A percentile compares a stretch with the other conserved stretches of the same genome.
Evolutionary conservation across 768 basidiomycete species (phyloP).

Genomic region (Kwoniella dejecticola): DNA sequence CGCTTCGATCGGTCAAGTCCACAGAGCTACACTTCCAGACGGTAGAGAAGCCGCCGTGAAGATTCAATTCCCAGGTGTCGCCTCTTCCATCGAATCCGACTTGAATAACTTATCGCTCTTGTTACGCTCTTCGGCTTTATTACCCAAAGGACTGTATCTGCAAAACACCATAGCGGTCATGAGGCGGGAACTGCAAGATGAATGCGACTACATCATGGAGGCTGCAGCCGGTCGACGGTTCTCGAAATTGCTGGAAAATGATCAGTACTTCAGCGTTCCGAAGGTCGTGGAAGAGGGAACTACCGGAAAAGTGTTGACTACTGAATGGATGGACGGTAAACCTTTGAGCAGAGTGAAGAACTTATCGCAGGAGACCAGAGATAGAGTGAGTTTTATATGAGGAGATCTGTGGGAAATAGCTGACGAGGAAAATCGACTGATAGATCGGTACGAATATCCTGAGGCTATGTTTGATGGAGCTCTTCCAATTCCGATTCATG

Average conservation of each 20-base stretch:
- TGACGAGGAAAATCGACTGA: background rate
- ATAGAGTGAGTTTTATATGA: conserved; percentile 63
- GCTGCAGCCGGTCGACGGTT: conserved; percentile 71
- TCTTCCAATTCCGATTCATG: conserved; percentile 90
- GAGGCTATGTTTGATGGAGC: conserved; percentile 82
- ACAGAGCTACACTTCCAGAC: conserved; percentile 67
- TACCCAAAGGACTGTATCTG: conserved; percentile 87
- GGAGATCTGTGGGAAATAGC: background rate
- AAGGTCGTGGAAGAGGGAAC: conserved; percentile 78
- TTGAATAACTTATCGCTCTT: conserved; percentile 80
- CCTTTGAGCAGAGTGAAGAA: conserved; percentile 71
- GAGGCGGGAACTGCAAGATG: conserved; percentile 84
- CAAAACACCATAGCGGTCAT: conserved; percentile 86
- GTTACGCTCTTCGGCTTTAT: conserved; percentile 72
- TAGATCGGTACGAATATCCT: conserved; percentile 84
- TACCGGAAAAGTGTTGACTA: conserved; percentile 80
- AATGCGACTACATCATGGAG: conserved; percentile 87
- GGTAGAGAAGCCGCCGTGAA: conserved; percentile 62
- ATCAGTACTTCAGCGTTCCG: conserved; percentile 75
- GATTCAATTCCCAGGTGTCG: conserved; percentile 93
- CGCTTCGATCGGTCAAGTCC: conserved; percentile 96
- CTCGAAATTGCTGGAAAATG: conserved; percentile 56
- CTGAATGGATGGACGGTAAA: conserved; percentile 78
- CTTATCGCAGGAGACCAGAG: conserved; percentile 63
- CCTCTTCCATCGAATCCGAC: conserved; percentile 81